Evolutionary conservation across 2,329 filamentous ascomycete genomes (phyloP).

Genomic region (Fonsecaea pedrosoi): DNA sequence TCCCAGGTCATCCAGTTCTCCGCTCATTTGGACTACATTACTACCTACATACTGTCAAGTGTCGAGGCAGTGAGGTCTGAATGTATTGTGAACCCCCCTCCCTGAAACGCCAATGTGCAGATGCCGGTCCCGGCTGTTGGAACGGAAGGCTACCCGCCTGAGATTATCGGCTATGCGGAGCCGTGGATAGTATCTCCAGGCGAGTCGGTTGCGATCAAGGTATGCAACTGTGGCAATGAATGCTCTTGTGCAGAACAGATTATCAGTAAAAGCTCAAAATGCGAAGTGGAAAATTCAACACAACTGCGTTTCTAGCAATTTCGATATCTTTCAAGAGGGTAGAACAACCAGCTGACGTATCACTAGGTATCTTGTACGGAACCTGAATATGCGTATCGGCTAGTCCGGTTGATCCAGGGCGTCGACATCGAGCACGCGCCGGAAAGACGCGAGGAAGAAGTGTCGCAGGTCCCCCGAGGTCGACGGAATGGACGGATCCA

Average conservation of each 20-base stretch:
- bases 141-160: constrained; percentile 6
- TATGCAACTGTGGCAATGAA: not conserved
- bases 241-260: too few species aligned
- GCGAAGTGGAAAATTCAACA: not conserved
- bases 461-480: constrained; percentile 14
- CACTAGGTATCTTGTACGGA: constrained; percentile 30
- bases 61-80: too few species aligned
- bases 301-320: not conserved
- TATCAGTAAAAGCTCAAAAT: too few species aligned
- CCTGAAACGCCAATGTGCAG: too few species aligned
- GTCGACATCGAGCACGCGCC: constrained; percentile 24
- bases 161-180: constrained; percentile 29
- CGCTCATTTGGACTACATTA: too few species aligned
- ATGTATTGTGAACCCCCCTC: too few species aligned
- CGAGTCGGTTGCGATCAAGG: constrained; percentile 18
- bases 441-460: constrained; percentile 19
- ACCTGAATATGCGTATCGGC: constrained; percentile 22
- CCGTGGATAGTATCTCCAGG: constrained; percentile 28
- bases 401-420: constrained; percentile 31
- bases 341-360: too few species aligned
- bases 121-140: too few species aligned
- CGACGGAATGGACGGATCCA: constrained; percentile 25
- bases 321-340: not conserved
- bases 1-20: too few species aligned
- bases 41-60: too few species aligned